Base-by-base conservation (phyloP, 768 basidiomycete species). In the Daedaleopsis sinensis region DNA sequence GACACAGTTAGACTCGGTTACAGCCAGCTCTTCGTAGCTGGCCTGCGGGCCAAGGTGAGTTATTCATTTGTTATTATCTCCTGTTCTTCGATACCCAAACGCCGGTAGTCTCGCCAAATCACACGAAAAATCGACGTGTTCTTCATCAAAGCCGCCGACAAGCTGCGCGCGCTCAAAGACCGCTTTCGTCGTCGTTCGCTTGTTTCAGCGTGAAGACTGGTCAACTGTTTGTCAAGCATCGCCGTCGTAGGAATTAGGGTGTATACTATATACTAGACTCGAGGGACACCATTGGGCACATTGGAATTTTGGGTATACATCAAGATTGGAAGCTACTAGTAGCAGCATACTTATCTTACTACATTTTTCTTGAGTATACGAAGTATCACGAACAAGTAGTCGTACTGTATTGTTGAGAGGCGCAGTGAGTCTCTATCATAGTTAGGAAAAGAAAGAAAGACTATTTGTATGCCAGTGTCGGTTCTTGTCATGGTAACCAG, bases 21-120 rank as follows among this genome's bases (percentile, higher is more conserved):
- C 23, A 65, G 59, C 57, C 39, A 23, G 24, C 21, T 58, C 15
- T 65, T 65, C 32, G 13, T 56, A 47, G 42, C 53, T 21, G 64
- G 64, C 0, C 27, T 64, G 24, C 55, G 59, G 51, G 55, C 55
- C 1, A 49, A 58, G 49, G 64, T 65, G 27, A 19, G 58, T 7
- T 32, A 32, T 58, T 9, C 19, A 23, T 27, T 23, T 11, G 9
- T 9, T 13, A 12, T n/a, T 38, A 42, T 1, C 27, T 12, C 50
- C 13, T 6, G 16, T 18, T 11, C 21, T 4, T 32, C 7, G 27
- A 24, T 47, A 23, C 21, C 13, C 16, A 16, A 7, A 32, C 23
- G 5, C 12, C 36, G 11, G 9, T 43, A 58, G 61, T 55, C 61
- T 11, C 47, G 56, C 16, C 56, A 50, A 43, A 52, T 61, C 16